Evolutionary conservation across 176 grass and related monocot genomes (phyloP).

Genomic region (Puya raimondii): DNA sequence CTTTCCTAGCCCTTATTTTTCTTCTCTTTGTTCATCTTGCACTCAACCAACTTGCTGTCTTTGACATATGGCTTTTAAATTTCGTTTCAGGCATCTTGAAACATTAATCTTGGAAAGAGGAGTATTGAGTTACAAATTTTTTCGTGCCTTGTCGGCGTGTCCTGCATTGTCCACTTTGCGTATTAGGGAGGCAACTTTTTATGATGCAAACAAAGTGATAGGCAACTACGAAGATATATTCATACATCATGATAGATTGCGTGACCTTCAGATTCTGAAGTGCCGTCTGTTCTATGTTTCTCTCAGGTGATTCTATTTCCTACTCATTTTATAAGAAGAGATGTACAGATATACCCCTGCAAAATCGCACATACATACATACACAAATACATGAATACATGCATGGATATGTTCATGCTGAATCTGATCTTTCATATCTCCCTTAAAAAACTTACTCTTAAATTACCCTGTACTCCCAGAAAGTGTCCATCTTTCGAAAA

Average conservation of each 20-base stretch:
- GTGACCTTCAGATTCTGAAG: slow-evolving; percentile 66
- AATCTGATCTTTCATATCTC: too few relatives aligned
- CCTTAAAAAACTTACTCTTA: too few relatives aligned
- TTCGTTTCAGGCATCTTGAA: slow-evolving; percentile 56
- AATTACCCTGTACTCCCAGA: too few relatives aligned
- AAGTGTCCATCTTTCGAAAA: too few relatives aligned
- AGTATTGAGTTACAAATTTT: slow-evolving; percentile 61
- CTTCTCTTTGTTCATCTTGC: neutral
- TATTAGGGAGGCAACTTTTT: slow-evolving; percentile 62
- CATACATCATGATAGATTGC: slow-evolving; percentile 66
- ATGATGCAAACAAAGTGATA: slow-evolving; percentile 58
- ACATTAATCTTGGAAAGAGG: slow-evolving; percentile 65
- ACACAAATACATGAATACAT: too few relatives aligned
- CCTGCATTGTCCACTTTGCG: slow-evolving; percentile 55
- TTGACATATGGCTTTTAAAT: neutral
- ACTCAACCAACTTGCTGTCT: neutral
- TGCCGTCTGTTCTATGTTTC: slow-evolving; percentile 66
- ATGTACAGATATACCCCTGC: too few relatives aligned
- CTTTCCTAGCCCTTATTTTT: neutral
- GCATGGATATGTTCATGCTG: too few relatives aligned
- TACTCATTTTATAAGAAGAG: too few relatives aligned
- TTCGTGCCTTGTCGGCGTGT: slow-evolving; percentile 44
- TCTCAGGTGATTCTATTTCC: slow-evolving; percentile 44
- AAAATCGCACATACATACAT: too few relatives aligned
- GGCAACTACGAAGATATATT: neutral